These are phyloP conservation scores for Thermothelomyces thermophilus DNA, from an alignment of 2,329 filamentous ascomycete genomes.

Conservation along the genomic window DNA sequence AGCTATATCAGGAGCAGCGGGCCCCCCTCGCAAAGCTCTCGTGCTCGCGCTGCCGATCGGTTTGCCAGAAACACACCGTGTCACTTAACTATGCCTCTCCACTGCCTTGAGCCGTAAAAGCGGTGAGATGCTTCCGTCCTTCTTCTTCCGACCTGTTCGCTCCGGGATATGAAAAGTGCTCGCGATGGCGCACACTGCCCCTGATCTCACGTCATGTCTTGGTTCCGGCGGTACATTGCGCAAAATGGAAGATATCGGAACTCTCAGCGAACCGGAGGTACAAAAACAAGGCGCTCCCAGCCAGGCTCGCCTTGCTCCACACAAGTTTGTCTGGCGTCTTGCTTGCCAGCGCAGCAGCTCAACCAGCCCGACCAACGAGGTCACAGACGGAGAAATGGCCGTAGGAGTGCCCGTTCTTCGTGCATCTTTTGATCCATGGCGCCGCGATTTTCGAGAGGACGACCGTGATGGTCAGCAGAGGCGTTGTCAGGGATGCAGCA, in stretches of 20 bases:
- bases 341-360: conserved; percentile 17
- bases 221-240: conserved; percentile 15
- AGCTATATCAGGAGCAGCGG: conserved; percentile 14
- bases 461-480: conserved; percentile 14
- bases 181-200: conserved; percentile 22
- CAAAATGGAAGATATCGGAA: conserved; percentile 17
- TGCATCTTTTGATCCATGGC: conserved; percentile 24
- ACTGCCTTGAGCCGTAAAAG: conserved; percentile 8
- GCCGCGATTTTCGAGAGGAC: conserved; percentile 10
- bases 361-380: conserved; percentile 1
- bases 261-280: conserved; percentile 1
- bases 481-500: conserved; percentile 22
- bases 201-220: conserved; percentile 26
- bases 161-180: conserved; percentile 20
- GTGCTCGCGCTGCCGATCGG: conserved; percentile 6
- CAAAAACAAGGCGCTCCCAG: conserved; percentile 16
- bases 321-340: conserved; percentile 24
- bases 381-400: conserved; percentile 18
- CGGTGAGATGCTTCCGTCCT: conserved; percentile 27
- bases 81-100: not conserved
- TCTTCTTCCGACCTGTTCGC: conserved; percentile 27
- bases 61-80: not conserved
- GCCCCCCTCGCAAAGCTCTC: conserved; percentile 1
- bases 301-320: conserved; percentile 10
- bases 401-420: conserved; percentile 21